phyloP scores from a whole-genome alignment of 345 rosid species.

The Eucalyptus lansdowneana region DNA sequence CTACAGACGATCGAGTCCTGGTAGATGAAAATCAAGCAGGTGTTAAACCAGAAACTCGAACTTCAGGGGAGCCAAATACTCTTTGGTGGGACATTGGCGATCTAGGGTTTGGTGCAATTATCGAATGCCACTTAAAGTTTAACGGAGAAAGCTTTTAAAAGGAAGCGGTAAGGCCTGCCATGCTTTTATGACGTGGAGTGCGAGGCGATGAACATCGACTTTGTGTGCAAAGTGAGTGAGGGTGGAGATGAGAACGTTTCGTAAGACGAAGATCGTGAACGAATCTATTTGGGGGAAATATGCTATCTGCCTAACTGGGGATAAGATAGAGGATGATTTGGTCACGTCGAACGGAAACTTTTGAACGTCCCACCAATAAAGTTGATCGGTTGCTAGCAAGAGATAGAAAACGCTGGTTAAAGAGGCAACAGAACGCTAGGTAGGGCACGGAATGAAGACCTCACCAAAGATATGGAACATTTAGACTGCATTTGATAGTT shows the following conservation, averaged over 20 bases:
- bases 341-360: background rate
- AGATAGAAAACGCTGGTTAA: background rate
- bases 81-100: rapidly evolving
- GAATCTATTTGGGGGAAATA: background rate
- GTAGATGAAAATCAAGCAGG: background rate
- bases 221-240: background rate
- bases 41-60: background rate
- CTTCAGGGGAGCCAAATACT: background rate
- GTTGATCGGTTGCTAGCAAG: background rate
- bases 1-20: background rate
- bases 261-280: background rate
- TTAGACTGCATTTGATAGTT: background rate
- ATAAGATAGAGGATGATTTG: background rate
- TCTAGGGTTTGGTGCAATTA: background rate
- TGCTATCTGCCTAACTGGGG: background rate
- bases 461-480: too few relatives aligned
- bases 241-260: background rate
- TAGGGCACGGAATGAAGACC: too few relatives aligned
- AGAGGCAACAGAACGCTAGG: too few relatives aligned
- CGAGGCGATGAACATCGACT: background rate
- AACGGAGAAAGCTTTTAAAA: background rate
- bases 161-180: background rate
- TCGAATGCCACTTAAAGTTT: background rate
- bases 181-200: background rate
- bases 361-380: background rate